Evolutionary conservation across 176 grass and related monocot genomes (phyloP), one percentile per base, ranked within the genome.

Genomic region (Ensete glaucum): DNA sequence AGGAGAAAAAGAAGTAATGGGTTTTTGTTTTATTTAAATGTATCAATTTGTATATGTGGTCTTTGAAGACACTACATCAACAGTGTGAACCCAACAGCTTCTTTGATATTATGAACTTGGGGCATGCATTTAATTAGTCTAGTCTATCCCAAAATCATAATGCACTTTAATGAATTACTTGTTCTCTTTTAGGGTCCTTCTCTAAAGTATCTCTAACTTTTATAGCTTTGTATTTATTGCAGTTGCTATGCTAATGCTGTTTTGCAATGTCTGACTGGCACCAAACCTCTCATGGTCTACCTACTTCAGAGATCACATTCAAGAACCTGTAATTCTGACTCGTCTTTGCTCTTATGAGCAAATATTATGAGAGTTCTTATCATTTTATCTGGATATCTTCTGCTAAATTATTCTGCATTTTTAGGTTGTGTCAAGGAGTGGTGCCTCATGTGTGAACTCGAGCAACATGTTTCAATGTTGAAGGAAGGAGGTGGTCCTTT

Each of bases 241-340:
- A 99, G 95, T 72, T 99, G 95, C 82, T 94, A 99, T 84, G 95
- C 95, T 69, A 99, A 99, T 94, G 95, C 95, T 82, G 95, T 99
- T 85, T 84, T 99, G 72, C 95, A 99, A 81, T 99, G 95, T 78
- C 91, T 99, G 43, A 94, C 89, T 82, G 83, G 81, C 78, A 99
- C 95, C 79, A 99, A 88, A 77, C 95, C 95, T 77, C 85, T 99
- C 84, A 91, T 99, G 95, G 86, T 99, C 78, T 93, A 99, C 82
- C 85, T 99, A 69, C 91, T 94, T 79, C 85, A 82, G 83, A 87
- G 90, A 89, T 81, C 85, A 83, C 95, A 99, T 82, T 99, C 95
- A 72, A 88, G 87, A 91, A 88, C 89, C 27, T 99, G 95, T 99
- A 99, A 87, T 91, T 82, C 12, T 43, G 21, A 50, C 8, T 51